Evolutionary conservation across 2,329 filamentous ascomycete genomes (phyloP), one percentile per base, ranked within the genome.

Genomic region (Trichoderma sp.): DNA sequence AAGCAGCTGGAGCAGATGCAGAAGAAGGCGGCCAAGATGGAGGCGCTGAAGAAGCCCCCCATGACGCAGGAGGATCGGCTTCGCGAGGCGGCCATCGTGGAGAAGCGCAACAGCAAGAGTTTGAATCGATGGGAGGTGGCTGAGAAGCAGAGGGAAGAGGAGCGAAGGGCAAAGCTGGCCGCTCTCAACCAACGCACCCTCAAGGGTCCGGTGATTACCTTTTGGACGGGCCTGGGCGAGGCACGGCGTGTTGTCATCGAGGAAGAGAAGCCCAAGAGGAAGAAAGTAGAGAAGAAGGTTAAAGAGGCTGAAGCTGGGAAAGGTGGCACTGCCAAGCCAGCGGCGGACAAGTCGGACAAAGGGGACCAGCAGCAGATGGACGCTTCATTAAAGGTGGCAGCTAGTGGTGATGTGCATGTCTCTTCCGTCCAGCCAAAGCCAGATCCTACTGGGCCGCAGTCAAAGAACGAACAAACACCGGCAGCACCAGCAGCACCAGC

Each of bases 121-220:
- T 81, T 97, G 75, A 97, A 94, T 75, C 86, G 92, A 67, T 98
- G 94, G 94, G 94, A 98, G 78, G 91, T 93, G 78, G 92, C 93
- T 7, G 95, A 99, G 80, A 93, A 93, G 79, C 89, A 91, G 76
- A 89, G 94, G 68, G 91, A 94, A 72, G 92, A 94, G 73, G 92
- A 97, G 75, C 87, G 94, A 70, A 87, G 89, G 71, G 91, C 89
- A 48, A 94, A 91, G 79, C 83, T 98, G 57, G 93, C 94, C 45
- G 95, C 94, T 15, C 83, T 98, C 72, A 92, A 97, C 74, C 92
- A 93, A 76, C 88, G 94, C 58, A 92, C 91, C 60, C 85, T 98
- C 9, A 90, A 94, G 64, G 95, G 95, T 0, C 93, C 95, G 0
- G 92, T 97, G 12, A 89, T 97, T 50, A 92, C 92, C 2, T 94